These are phyloP conservation scores for Pyrenophora seminiperda DNA, from an alignment of 2,329 filamentous ascomycete genomes.

Conservation along the genomic window DNA sequence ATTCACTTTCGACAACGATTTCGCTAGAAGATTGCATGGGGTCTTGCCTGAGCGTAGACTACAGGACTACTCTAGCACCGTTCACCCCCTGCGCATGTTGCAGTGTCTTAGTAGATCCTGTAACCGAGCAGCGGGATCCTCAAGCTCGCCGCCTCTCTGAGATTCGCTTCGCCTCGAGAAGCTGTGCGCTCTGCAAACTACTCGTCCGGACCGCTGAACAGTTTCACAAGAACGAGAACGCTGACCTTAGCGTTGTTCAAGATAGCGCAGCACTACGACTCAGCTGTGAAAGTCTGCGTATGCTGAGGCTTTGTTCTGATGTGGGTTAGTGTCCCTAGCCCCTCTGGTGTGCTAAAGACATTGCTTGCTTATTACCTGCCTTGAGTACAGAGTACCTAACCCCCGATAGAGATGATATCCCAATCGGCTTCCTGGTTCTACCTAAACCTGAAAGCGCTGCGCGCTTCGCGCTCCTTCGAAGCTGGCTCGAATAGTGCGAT, in stretches of 20 bases:
- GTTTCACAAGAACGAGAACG: slow-evolving; percentile 4
- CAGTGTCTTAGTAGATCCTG: slow-evolving; percentile 6
- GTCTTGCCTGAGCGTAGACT: slow-evolving; percentile 5
- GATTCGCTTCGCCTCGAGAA: slow-evolving; percentile 9
- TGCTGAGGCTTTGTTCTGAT: slow-evolving; percentile 2
- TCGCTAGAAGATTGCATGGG: slow-evolving; percentile 9
- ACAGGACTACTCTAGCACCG: slow-evolving; percentile 1
- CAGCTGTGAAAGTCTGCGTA: background rate
- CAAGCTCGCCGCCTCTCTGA: slow-evolving; percentile 11
- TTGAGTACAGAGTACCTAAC: slow-evolving; percentile 10
- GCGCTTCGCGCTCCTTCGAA: slow-evolving; percentile 14
- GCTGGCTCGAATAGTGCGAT: slow-evolving; percentile 18
- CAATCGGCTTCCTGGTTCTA: slow-evolving; percentile 13
- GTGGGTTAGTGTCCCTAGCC: slow-evolving; percentile 1
- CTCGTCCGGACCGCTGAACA: slow-evolving; percentile 4
- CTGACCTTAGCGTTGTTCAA: slow-evolving; percentile 8
- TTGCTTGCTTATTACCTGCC: slow-evolving; percentile 9
- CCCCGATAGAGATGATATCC: background rate
- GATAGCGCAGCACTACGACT: slow-evolving; percentile 1
- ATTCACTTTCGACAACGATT: slow-evolving; percentile 12
- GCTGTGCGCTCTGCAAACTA: slow-evolving; percentile 12
- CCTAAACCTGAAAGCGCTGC: slow-evolving; percentile 7
- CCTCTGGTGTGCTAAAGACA: slow-evolving; percentile 5
- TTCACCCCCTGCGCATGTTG: slow-evolving; percentile 12
- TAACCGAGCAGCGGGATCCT: background rate